Percentiles rank a stretch among this genome's conserved stretches.
These are phyloP conservation scores for Beauveria varroae DNA, from an alignment of 2,329 filamentous ascomycete genomes.

Conservation along the genomic window DNA sequence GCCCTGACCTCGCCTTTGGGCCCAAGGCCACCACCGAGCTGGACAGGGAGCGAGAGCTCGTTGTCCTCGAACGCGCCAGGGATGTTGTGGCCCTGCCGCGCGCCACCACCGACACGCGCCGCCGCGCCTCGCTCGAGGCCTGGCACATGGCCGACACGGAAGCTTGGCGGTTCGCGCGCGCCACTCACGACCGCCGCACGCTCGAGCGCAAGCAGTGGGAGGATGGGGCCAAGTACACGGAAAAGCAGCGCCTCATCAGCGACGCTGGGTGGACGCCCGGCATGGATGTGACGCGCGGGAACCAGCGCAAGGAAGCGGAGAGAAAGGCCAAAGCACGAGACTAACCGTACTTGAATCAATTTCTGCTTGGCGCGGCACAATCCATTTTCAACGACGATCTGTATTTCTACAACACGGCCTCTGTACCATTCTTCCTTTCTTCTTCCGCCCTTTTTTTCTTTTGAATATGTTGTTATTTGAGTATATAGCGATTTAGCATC, in stretches of 20 bases:
- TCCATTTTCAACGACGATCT: not conserved
- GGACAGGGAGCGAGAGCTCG: conserved; percentile 46
- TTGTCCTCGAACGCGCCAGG: conserved; percentile 40
- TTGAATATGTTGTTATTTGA: not conserved
- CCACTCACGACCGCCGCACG: conserved; percentile 54
- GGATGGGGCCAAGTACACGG: conserved; percentile 54
- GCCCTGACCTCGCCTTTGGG: conserved; percentile 35
- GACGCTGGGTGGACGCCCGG: conserved; percentile 1
- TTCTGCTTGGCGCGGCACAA: not conserved
- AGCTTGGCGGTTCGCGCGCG: conserved; percentile 66
- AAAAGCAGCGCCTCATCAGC: conserved; percentile 12
- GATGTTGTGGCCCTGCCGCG: conserved; percentile 44
- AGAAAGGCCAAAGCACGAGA: conserved; percentile 13
- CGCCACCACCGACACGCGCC: conserved; percentile 33
- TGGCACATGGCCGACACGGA: conserved; percentile 69
- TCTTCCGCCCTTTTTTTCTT: not conserved
- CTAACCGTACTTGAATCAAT: not conserved
- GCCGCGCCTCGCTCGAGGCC: conserved; percentile 52
- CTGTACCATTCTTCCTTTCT: no score
- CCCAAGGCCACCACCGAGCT: conserved; percentile 40
- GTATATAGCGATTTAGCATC: not conserved
- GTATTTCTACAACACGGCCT: not conserved
- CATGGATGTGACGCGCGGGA: conserved; percentile 26
- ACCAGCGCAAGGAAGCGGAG: conserved; percentile 31
- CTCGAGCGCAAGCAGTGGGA: conserved; percentile 64